Evolutionary conservation across 2,329 filamentous ascomycete genomes (phyloP), one percentile per base, ranked within the genome.

Genomic region (Penicillium sp.): DNA sequence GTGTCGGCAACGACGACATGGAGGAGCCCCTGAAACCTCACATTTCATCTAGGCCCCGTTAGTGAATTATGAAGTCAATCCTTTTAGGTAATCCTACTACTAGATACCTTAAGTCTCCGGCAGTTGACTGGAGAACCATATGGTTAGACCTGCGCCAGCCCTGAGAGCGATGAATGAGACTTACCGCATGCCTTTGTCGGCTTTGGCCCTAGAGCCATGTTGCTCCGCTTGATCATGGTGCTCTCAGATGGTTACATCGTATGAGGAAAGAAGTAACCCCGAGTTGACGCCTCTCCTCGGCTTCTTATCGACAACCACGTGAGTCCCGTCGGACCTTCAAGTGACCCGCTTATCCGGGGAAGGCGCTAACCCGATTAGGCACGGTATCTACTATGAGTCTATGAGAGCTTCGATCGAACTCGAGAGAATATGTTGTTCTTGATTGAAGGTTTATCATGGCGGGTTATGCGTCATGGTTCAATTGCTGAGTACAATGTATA

Each of bases 121-220:
- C 70, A 73, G 59, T 72, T 71, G 60, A 72, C 70, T 72, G 34
- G 8, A 12, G 4, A n/a, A n/a, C 22, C 15, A 22, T 12, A 39
- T 12, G 14, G 48, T 67, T 59, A 68, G 60, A 38, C 34, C 43
- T 22, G 38, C 17, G 28, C 25, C 28, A 7, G 28, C 17, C 28
- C 15, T 34, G 15, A 41, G 11, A 15, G 7, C 34, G 31, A 12
- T 39, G 7, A 7, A 31, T 15, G 37, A 45, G 41, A 67, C 70
- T 64, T 50, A 71, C 70, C 67, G 60, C 70, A 72, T 37, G 70
- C 69, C 58, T 73, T 73, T n/a, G 69, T 73, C 39, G 70, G 70
- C 62, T 69, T 72, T 5, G 70, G 70, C 4, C 67, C 70, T 38
- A 67, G 39, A 28, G 62, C 55, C 35, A 64, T 57, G 5, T 57